phyloP scores from a whole-genome alignment of 1,139 yeast species.

The Lizanozyma gosingica region DNA sequence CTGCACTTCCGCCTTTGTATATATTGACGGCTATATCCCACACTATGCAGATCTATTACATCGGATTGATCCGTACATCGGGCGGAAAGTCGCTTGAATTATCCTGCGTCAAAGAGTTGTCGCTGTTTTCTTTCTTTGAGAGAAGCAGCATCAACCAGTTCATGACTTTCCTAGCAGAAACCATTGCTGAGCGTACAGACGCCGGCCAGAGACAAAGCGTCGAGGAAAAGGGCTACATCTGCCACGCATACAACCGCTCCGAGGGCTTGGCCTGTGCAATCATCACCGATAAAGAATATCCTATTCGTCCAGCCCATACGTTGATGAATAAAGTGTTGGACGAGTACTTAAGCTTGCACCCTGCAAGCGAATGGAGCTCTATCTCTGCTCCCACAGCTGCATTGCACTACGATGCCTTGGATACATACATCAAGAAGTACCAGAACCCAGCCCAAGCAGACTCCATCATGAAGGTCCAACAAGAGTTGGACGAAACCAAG shows the following conservation, averaged over 20 bases:
- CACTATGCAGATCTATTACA: slow-evolving; percentile 79
- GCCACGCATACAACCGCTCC: slow-evolving; percentile 82
- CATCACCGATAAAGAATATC: slow-evolving; percentile 91
- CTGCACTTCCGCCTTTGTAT: no score
- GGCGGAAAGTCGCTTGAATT: slow-evolving; percentile 67
- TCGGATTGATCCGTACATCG: slow-evolving; percentile 68
- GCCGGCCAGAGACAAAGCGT: slow-evolving; percentile 91
- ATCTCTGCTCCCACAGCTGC: slow-evolving; percentile 40
- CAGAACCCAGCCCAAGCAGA: slow-evolving; percentile 98
- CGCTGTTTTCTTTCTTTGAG: slow-evolving; percentile 84
- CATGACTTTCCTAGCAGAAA: slow-evolving; percentile 88
- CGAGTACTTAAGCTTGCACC: slow-evolving; percentile 81
- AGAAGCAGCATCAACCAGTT: slow-evolving; percentile 72
- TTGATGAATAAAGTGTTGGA: slow-evolving; percentile 84
- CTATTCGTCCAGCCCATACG: slow-evolving; percentile 95
- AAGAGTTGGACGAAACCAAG: slow-evolving; percentile 95
- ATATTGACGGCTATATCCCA: no score
- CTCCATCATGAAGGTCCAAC: slow-evolving; percentile 93
- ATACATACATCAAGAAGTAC: slow-evolving; percentile 67
- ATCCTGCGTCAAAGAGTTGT: slow-evolving; percentile 70
- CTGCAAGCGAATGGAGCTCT: slow-evolving; percentile 59
- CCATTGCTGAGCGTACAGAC: slow-evolving; percentile 81
- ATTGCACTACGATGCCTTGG: slow-evolving; percentile 54
- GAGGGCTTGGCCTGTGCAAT: slow-evolving; percentile 94
- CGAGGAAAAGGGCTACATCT: slow-evolving; percentile 74